Base-by-base conservation (phyloP, 192 early-diverging fungal genomes). In the Coemansia pectinata region DNA sequence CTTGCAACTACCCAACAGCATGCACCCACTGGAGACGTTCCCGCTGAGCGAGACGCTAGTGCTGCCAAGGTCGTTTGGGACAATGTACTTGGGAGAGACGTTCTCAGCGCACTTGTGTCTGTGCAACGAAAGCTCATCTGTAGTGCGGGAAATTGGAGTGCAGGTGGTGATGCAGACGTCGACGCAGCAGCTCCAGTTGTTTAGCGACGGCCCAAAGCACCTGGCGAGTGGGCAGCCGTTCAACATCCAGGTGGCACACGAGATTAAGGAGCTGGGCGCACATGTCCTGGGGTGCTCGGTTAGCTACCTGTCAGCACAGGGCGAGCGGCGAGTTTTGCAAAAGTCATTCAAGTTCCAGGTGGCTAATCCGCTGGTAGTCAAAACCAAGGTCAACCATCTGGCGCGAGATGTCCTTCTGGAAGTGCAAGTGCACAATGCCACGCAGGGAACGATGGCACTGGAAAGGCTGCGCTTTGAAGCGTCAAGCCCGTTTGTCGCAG, bases 341-440 rank as follows among this genome's bases (percentile, higher is more conserved):
- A 95, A 94, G 72, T 94, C 95, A 71, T 98, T 94, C 88, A 96
- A 95, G 68, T 98, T 98, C 76, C 94, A 97, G 85, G 97, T 96
- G 15, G 74, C 93, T 48, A 98, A 98, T 77, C 97, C 97, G 44
- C 86, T 98, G 38, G 87, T 94, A 10, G 97, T 98, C 58, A 98
- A 96, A 78, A 98, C 97, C 10, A 97, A 97, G 66, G 90, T 98
- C 50, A 96, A 98, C 82, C 90, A 91, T 31, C 76, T 94, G 67
- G 75, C 66, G 1, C 68, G 70, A 59, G 72, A 79, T 25, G 88
- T 93, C 11, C 90, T 95, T 70, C 80, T 98, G 50, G 97, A 98
- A 76, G 93, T 92, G n/a, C 94, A 97, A 80, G 87, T 98, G 14
- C 93, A 95, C 73, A 98, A 98, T 75, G 88, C 93, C 15, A 88